Evolutionary conservation across 768 basidiomycete species (phyloP).

Genomic region (Tylopilus rubrobrunneus): DNA sequence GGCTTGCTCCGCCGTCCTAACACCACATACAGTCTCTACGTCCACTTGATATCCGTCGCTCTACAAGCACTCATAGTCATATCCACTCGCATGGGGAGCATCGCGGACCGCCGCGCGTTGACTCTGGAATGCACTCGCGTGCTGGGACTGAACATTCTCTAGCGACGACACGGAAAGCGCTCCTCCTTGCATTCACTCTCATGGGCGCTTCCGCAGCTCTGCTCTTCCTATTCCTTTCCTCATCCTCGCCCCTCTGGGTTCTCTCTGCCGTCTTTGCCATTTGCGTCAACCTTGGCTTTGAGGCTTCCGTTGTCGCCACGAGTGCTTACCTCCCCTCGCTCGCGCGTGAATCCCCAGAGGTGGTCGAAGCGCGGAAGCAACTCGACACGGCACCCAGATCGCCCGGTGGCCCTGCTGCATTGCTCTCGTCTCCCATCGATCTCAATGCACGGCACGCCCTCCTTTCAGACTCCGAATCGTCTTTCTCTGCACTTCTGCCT

Average conservation of each 20-base stretch:
- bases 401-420: background rate
- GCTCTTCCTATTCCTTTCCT: no score
- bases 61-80: conserved; percentile 93
- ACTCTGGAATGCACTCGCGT: no score
- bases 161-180: conserved; percentile 67
- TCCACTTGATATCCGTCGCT: conserved; percentile 83
- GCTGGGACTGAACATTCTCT: conserved; percentile 17
- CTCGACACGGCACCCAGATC: no score
- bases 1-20: background rate
- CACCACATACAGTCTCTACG: conserved; percentile 59
- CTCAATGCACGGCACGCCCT: no score
- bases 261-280: conserved; percentile 69
- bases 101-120: conserved; percentile 85
- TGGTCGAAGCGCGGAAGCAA: no score
- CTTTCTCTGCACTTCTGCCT: no score
- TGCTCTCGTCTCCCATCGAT: conserved; percentile 17
- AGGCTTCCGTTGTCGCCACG: conserved; percentile 82
- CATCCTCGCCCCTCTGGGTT: no score
- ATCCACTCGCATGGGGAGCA: conserved; percentile 85
- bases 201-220: no score
- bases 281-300: conserved; percentile 81
- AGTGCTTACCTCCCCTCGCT: conserved; percentile 83
- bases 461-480: no score
- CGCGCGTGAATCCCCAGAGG: no score
- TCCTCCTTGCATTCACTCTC: no score